phyloP scores from a whole-genome alignment of 306 rosid genomes.

The Trifolium fragiferum region DNA sequence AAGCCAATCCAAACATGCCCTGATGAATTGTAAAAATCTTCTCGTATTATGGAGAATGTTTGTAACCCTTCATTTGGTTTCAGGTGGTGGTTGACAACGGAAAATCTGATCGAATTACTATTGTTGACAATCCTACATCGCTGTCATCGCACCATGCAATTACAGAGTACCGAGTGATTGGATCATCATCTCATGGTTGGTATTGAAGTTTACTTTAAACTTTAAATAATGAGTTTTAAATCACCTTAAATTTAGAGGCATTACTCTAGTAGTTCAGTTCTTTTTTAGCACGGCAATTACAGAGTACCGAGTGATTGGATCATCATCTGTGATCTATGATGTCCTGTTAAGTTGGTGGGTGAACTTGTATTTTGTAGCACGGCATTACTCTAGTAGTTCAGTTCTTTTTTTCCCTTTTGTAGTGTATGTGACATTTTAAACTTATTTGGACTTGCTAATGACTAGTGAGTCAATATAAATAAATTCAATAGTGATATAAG shows the following conservation, averaged over 20 bases:
- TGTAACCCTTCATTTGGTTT: constrained; percentile 40
- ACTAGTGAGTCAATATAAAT: constrained; percentile 4
- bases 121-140: constrained; percentile 48
- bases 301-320: no score
- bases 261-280: no score
- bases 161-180: constrained; percentile 76
- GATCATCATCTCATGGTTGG: constrained; percentile 73
- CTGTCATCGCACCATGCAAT: constrained; percentile 75
- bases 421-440: constrained; percentile 32
- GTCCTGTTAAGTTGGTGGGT: constrained; percentile 2
- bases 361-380: constrained; percentile 19
- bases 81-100: constrained; percentile 88
- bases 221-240: constrained; percentile 33
- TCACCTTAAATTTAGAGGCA: constrained; percentile 12
- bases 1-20: not conserved
- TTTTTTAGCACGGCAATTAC: no score
- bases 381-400: not conserved
- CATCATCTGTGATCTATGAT: not conserved
- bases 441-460: constrained; percentile 16
- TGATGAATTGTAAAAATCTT: constrained; percentile 25
- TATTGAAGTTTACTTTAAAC: constrained; percentile 37
- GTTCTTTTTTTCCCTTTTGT: not conserved
- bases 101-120: constrained; percentile 74
- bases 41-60: constrained; percentile 5
- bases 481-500: constrained; percentile 22